phyloP scores from a whole-genome alignment of 805 yeast genomes.

The Hemisphaericaspora nanyangensis region DNA sequence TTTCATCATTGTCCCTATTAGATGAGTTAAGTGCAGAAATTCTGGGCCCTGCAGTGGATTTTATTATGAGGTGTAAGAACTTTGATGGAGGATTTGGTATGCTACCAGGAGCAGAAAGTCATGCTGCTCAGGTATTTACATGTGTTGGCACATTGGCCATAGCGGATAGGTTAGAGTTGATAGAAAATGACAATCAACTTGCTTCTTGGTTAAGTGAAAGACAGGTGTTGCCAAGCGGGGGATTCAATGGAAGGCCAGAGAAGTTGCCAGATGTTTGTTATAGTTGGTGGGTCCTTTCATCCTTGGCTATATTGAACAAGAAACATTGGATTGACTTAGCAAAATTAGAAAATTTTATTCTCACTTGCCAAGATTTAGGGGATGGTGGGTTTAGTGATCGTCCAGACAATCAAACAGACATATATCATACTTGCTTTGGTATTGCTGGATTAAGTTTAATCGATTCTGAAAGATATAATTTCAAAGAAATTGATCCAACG shows the following conservation, averaged over 20 bases:
- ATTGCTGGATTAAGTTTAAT: conserved; percentile 81
- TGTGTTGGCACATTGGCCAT: conserved; percentile 81
- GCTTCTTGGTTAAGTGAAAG: conserved; percentile 91
- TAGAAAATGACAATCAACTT: conserved; percentile 38
- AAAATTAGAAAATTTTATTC: conserved; percentile 62
- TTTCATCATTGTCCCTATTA: conserved; percentile 68
- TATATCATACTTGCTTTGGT: conserved; percentile 89
- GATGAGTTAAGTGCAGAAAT: conserved; percentile 55
- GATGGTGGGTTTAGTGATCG: conserved; percentile 93
- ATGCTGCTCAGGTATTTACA: conserved; percentile 87
- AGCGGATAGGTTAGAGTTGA: conserved; percentile 50
- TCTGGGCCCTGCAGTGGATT: conserved; percentile 61
- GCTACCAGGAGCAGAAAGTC: conserved; percentile 93
- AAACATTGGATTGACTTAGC: conserved; percentile 74
- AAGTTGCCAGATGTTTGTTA: conserved; percentile 97
- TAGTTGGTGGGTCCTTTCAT: conserved; percentile 94
- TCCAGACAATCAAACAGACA: conserved; percentile 86
- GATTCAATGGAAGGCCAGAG: conserved; percentile 94
- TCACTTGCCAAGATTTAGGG: conserved; percentile 70
- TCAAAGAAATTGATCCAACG: conserved; percentile 73
- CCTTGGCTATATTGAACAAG: conserved; percentile 62
- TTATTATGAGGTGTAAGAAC: conserved; percentile 68
- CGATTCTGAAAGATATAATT: conserved; percentile 47
- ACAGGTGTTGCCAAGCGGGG: conserved; percentile 75
- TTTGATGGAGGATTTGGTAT: conserved; percentile 96